Percentiles rank a stretch among this genome's conserved stretches.
Evolutionary conservation across 2,329 filamentous ascomycete genomes (phyloP).

Genomic region (Sporothrix luriei): DNA sequence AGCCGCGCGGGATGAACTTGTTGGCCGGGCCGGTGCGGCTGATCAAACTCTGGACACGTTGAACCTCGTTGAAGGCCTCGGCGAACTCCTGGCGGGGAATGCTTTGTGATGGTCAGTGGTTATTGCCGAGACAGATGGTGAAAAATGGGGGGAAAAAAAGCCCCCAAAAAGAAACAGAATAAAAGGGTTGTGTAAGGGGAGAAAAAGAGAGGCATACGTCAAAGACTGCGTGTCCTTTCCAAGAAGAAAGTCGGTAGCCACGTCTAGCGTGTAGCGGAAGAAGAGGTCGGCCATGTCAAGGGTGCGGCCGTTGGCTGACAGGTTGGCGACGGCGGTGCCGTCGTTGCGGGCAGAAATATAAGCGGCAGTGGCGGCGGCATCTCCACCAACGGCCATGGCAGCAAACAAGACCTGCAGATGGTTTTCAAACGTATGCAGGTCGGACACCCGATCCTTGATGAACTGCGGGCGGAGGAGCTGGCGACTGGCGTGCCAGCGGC

Average conservation of each 20-base stretch:
- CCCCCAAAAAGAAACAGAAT: not conserved
- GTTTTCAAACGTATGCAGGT: constrained; percentile 77
- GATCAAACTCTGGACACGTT: constrained; percentile 70
- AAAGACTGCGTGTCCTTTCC: constrained; percentile 70
- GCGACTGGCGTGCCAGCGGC: constrained; percentile 77
- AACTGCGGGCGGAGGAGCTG: constrained; percentile 85
- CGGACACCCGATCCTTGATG: constrained; percentile 78
- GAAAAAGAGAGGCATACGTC: constrained; percentile 46
- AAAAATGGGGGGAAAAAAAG: no score
- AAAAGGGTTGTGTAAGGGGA: not conserved
- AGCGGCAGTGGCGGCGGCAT: constrained; percentile 60
- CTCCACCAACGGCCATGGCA: constrained; percentile 62
- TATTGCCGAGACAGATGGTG: not conserved
- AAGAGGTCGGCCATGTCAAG: constrained; percentile 76
- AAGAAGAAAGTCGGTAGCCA: constrained; percentile 82
- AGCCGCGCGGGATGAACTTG: constrained; percentile 62
- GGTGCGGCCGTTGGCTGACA: constrained; percentile 62
- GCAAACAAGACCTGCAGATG: constrained; percentile 75
- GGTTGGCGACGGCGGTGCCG: constrained; percentile 60
- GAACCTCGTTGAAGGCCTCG: constrained; percentile 78
- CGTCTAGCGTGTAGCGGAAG: constrained; percentile 83
- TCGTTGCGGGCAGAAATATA: constrained; percentile 60
- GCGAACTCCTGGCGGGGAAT: constrained; percentile 69
- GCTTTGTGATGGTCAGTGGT: constrained; percentile 39
- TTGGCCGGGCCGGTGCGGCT: constrained; percentile 66